A percentile compares a stretch with the other conserved stretches of the same genome.
Evolutionary conservation across 2,329 filamentous ascomycete species (phyloP).

Genomic region (Mariannaea sp.): DNA sequence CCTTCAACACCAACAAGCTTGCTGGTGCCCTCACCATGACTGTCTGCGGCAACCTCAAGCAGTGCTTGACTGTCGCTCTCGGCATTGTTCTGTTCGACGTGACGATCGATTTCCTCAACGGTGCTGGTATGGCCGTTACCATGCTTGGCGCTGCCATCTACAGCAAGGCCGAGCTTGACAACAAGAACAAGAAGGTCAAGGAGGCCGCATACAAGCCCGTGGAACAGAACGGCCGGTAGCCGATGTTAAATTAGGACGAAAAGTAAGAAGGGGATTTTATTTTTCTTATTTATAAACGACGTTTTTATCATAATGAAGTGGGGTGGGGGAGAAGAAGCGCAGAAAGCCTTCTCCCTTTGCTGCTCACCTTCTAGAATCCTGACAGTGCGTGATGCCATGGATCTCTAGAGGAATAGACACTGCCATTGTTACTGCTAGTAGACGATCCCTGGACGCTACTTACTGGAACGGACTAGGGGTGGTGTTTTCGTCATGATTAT

Average conservation of each 20-base stretch:
- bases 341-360: conserved; percentile 27
- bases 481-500: conserved; percentile 35
- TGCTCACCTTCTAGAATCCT: conserved; percentile 21
- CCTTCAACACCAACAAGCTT: conserved; percentile 62
- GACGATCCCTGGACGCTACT: conserved; percentile 16
- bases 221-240: conserved; percentile 39
- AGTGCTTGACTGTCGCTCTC: conserved; percentile 59
- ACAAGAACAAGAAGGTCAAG: conserved; percentile 45
- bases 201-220: conserved; percentile 44
- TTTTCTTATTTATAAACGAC: conserved; percentile 35
- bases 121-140: conserved; percentile 60
- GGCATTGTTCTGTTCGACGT: conserved; percentile 60
- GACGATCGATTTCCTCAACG: conserved; percentile 56
- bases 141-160: conserved; percentile 61
- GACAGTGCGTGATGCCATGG: conserved; percentile 7
- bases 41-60: conserved; percentile 63
- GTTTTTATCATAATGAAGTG: conserved; percentile 35
- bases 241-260: conserved; percentile 10
- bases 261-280: conserved; percentile 22
- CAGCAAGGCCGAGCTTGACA: conserved; percentile 60
- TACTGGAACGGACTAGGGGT: conserved; percentile 7
- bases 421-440: conserved; percentile 25
- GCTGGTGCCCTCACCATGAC: conserved; percentile 64
- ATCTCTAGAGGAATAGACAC: conserved; percentile 19
- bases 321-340: conserved; percentile 23